phyloP scores from a whole-genome alignment of 2,329 filamentous ascomycete genomes.

The Monilinia laxa region DNA sequence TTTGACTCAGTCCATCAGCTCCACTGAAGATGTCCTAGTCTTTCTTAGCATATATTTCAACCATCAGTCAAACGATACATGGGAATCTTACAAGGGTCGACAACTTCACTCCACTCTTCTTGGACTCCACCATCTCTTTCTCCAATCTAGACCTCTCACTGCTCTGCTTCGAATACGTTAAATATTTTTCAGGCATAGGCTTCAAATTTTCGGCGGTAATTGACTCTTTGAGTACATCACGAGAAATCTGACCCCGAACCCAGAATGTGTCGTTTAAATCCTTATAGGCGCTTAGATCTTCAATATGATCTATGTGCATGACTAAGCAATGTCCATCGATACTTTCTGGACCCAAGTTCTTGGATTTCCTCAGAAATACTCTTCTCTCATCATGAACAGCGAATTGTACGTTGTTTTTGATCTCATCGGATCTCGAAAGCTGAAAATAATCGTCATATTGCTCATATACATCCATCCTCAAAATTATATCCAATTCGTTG shows the following conservation, averaged over 20 bases:
- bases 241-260: conserved; percentile 22
- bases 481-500: background rate
- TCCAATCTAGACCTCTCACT: background rate
- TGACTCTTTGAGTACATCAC: background rate
- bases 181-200: background rate
- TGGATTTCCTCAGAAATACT: background rate
- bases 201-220: background rate
- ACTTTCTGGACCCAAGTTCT: background rate
- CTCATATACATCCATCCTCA: conserved; percentile 15
- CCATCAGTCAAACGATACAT: background rate
- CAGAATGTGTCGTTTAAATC: conserved; percentile 30
- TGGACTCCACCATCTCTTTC: conserved; percentile 9
- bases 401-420: background rate
- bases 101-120: conserved; percentile 7
- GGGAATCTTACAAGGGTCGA: background rate
- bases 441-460: conserved; percentile 23
- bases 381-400: conserved; percentile 26
- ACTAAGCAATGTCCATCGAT: conserved; percentile 31
- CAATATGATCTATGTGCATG: conserved; percentile 24
- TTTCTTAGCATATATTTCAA: background rate
- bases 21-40: conserved; percentile 23
- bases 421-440: conserved; percentile 7
- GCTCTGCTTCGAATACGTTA: background rate
- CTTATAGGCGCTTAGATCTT: conserved; percentile 28
- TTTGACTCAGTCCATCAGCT: conserved; percentile 23